Percentiles rank a stretch among this genome's conserved stretches.
Conservation (phyloP, 2,329 filamentous ascomycete species). For the Penicillium aurantiogriseum region DNA sequence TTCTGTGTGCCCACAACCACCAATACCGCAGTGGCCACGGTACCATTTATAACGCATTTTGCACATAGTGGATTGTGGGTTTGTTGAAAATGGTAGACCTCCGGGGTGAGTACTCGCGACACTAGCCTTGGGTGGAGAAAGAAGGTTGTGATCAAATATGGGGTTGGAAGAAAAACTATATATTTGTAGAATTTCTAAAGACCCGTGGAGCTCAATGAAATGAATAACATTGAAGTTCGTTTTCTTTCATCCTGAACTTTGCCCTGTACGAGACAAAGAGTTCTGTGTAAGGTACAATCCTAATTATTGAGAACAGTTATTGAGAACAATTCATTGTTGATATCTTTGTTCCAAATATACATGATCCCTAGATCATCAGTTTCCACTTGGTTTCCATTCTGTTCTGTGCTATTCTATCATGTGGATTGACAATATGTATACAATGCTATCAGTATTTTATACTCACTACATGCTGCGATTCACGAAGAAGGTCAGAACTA, state of each 20-base stretch:
- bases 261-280: not conserved
- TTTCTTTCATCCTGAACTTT: not conserved
- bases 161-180: not conserved
- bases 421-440: not conserved
- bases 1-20: slow-evolving; percentile 7
- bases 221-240: not conserved
- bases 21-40: slow-evolving; percentile 1
- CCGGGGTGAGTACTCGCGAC: not conserved
- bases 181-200: not conserved
- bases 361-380: not conserved
- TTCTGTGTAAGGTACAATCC: not conserved
- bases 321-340: not conserved
- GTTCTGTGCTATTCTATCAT: not conserved
- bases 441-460: not conserved
- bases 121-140: not conserved
- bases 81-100: not conserved
- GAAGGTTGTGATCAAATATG: not conserved
- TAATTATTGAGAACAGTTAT: not conserved
- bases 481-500: not conserved
- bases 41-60: slow-evolving; percentile 9
- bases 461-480: not conserved
- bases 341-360: not conserved
- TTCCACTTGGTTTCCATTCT: not conserved
- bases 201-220: not conserved
- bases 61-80: not conserved